Percentiles rank a stretch among this genome's conserved stretches.
These are phyloP conservation scores for Mrakia blollopis DNA, from an alignment of 768 basidiomycete genomes.

Conservation along the genomic window DNA sequence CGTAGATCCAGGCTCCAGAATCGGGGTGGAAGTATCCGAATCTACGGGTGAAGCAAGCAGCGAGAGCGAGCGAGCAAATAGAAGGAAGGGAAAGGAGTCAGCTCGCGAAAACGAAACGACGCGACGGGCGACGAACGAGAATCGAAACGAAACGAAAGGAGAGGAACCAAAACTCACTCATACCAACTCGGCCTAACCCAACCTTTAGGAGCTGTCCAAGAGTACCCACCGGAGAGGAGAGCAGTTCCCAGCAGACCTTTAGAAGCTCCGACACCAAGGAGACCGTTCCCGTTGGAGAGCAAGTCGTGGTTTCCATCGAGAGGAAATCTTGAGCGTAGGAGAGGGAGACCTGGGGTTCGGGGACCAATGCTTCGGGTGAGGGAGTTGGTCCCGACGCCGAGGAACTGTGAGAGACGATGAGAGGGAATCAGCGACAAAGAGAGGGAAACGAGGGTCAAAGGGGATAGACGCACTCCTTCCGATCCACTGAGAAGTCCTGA, in stretches of 20 bases:
- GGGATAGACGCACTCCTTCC: no score
- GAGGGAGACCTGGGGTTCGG: not conserved
- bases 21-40: slow-evolving; percentile 21
- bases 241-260: not conserved
- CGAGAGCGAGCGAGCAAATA: not conserved
- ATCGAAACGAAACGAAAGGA: not conserved
- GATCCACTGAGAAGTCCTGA: no score
- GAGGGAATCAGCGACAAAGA: not conserved
- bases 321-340: not conserved
- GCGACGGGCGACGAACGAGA: no score
- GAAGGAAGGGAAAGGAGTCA: not conserved
- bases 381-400: not conserved
- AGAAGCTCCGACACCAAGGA: not conserved
- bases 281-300: not conserved
- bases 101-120: not conserved
- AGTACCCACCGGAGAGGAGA: not conserved
- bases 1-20: slow-evolving; percentile 9
- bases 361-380: not conserved
- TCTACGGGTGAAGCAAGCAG: not conserved
- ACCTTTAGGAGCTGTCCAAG: not conserved
- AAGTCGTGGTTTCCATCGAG: not conserved
- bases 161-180: not conserved
- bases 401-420: not conserved
- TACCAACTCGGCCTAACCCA: not conserved
- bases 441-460: not conserved